Conservation (phyloP, 208 protist genomes). For the Acanthamoeba royreba region DNA sequence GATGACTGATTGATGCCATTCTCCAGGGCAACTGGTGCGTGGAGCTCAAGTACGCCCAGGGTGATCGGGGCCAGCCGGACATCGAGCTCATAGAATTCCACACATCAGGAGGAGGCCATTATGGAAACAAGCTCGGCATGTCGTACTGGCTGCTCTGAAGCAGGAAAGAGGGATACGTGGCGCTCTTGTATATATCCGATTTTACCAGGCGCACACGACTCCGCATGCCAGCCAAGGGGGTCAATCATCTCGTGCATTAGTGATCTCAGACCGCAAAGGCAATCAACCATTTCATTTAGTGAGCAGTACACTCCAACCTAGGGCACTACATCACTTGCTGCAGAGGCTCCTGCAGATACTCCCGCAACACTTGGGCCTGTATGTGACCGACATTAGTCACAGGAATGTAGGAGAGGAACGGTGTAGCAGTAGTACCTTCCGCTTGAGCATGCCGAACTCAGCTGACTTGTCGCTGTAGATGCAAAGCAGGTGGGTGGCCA, state of each 20-base stretch:
- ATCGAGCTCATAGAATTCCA: slow-evolving; percentile 12
- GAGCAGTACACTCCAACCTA: neutral
- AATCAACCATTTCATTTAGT: too few relatives aligned
- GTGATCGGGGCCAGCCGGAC: neutral
- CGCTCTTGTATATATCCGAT: too few relatives aligned
- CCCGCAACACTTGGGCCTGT: slow-evolving; percentile 21
- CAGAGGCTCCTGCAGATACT: slow-evolving; percentile 34
- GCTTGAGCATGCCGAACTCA: slow-evolving; percentile 44
- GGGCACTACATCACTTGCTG: slow-evolving; percentile 28
- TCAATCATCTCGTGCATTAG: too few relatives aligned
- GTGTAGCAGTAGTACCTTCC: neutral
- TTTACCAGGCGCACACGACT: too few relatives aligned
- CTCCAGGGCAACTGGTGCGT: slow-evolving; percentile 34
- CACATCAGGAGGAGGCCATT: neutral
- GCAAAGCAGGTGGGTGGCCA: slow-evolving; percentile 12
- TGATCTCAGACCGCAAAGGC: too few relatives aligned
- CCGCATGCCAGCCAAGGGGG: too few relatives aligned
- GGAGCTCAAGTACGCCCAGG: neutral
- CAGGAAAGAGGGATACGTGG: too few relatives aligned
- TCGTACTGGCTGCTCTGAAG: slow-evolving; percentile 16
- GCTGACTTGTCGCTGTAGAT: slow-evolving; percentile 30
- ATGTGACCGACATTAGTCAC: neutral
- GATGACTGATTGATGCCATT: neutral
- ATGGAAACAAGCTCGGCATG: slow-evolving; percentile 40
- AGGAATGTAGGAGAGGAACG: neutral